Evolutionary conservation across 139 green algal genomes (phyloP).

Genomic region (Diplosphaera chodatii): DNA sequence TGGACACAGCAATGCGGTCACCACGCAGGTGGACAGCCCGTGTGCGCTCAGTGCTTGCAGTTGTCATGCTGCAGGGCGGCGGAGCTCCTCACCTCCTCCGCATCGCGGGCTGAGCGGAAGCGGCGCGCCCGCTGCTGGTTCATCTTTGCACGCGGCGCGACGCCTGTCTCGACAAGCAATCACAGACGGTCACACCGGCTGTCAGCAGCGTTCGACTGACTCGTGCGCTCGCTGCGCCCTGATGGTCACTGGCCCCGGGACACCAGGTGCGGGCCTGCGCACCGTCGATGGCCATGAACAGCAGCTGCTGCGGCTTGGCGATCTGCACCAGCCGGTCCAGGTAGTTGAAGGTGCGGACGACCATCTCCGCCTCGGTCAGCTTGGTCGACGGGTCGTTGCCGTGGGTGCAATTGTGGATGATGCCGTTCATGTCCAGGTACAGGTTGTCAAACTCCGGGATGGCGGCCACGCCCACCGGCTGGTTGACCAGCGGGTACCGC

Average conservation of each 20-base stretch:
- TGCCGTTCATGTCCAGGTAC: constrained; percentile 95
- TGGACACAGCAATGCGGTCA: too few relatives aligned
- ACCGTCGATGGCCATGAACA: constrained; percentile 96
- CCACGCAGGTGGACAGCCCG: too few relatives aligned
- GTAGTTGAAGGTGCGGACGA: constrained; percentile 83
- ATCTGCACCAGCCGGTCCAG: constrained; percentile 88
- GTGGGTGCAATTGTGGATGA: constrained; percentile 96
- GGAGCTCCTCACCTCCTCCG: constrained; percentile 25
- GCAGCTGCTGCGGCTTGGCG: constrained; percentile 74
- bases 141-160: constrained; percentile 92
- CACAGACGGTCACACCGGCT: too few relatives aligned
- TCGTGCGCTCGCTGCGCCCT: too few relatives aligned
- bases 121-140: constrained; percentile 86
- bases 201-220: too few relatives aligned
- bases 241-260: too few relatives aligned
- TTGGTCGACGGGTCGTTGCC: constrained; percentile 68
- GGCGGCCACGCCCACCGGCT: constrained; percentile 55
- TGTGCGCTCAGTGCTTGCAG: too few relatives aligned
- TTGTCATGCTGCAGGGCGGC: too few relatives aligned
- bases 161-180: too few relatives aligned
- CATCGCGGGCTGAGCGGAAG: constrained; percentile 66
- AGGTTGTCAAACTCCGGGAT: constrained; percentile 80
- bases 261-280: neutral
- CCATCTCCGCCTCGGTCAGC: constrained; percentile 86
- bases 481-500: constrained; percentile 90